phyloP scores from a whole-genome alignment of 371 early-diverging fungal species.

The Lichtheimia ornata region DNA sequence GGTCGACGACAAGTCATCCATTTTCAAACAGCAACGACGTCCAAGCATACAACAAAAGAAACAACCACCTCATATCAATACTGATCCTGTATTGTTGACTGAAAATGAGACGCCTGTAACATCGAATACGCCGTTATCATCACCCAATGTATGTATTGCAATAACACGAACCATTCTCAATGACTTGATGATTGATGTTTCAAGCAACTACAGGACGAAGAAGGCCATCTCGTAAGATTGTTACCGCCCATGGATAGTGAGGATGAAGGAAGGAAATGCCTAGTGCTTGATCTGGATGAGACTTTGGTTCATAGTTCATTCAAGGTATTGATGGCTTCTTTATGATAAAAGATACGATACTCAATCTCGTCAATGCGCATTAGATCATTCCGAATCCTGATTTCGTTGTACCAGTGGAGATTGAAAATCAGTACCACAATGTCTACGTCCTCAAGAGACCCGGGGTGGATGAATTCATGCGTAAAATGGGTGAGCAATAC shows the following conservation, averaged over 20 bases:
- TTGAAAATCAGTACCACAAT: slow-evolving; percentile 89
- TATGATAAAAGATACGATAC: neutral
- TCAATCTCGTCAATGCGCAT: neutral
- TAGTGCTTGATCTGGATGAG: slow-evolving; percentile 71
- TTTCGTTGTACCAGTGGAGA: slow-evolving; percentile 86
- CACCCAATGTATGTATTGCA: slow-evolving; percentile 8
- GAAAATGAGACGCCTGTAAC: neutral
- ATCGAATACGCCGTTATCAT: slow-evolving; percentile 13
- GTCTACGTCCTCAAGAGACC: slow-evolving; percentile 96
- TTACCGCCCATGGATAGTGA: slow-evolving; percentile 44
- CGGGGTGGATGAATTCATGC: slow-evolving; percentile 93
- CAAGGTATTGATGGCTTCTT: slow-evolving; percentile 26
- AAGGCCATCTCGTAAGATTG: slow-evolving; percentile 18
- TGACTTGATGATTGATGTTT: neutral
- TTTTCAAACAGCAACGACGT: slow-evolving; percentile 6
- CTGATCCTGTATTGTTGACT: neutral
- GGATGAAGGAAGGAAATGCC: slow-evolving; percentile 48
- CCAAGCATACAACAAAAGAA: neutral
- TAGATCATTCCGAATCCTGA: slow-evolving; percentile 81
- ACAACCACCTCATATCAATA: neutral
- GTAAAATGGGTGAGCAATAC: slow-evolving; percentile 83
- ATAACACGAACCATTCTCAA: neutral
- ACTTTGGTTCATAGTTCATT: slow-evolving; percentile 69
- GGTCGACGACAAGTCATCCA: slow-evolving; percentile 16
- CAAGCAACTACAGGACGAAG: neutral